Base-by-base conservation (phyloP, 805 yeast genomes). In the Blastobotrys attinorum region DNA sequence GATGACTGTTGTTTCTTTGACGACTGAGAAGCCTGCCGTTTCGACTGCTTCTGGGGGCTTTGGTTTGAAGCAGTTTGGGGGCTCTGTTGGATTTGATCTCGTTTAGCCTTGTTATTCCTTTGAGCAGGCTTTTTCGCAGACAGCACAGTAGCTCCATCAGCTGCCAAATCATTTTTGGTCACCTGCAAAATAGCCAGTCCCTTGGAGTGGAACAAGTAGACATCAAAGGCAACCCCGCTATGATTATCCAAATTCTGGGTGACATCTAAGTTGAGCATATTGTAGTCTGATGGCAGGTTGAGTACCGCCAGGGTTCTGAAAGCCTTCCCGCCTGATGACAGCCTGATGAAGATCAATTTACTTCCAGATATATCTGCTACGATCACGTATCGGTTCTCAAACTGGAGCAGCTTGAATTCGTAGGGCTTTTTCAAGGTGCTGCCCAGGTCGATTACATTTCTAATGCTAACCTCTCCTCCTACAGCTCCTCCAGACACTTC, bases 101-200 rank as follows among this genome's bases (percentile, higher is more conserved):
- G 29, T 8, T 7, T 7, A 25, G 10, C 29, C n/a, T 17, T 25
- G 18, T 18, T 5, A 20, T 37, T 22, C 40, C 15, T 4, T 20
- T 4, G 31, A 10, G 35, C 38, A 10, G 31, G 32, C 17, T 38
- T 38, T 16, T 38, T 38, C 4, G 32, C 34, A 8, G 20, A 32
- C 23, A 32, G 18, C 22, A 20, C 23, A 16, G 31, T 32, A n/a
- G 36, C 17, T 4, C 22, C 38, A 11, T 23, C 18, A 13, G 22
- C 44, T 15, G 34, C 40, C 2, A 44, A 31, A 17, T 41, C 47
- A 7, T 45, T 41, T 25, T 37, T 23, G 21, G 29, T 39, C 10
- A 51, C 49, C 31, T 51, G 45, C 13, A 52, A 42, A 31, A 49
- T 43, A 15, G 45, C 36, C n/a, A 52, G 23, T 3, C 56, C 56